Percentiles rank a stretch among this genome's conserved stretches.
Conservation (phyloP, 2,329 filamentous ascomycete genomes). For the Orbilia javanica region DNA sequence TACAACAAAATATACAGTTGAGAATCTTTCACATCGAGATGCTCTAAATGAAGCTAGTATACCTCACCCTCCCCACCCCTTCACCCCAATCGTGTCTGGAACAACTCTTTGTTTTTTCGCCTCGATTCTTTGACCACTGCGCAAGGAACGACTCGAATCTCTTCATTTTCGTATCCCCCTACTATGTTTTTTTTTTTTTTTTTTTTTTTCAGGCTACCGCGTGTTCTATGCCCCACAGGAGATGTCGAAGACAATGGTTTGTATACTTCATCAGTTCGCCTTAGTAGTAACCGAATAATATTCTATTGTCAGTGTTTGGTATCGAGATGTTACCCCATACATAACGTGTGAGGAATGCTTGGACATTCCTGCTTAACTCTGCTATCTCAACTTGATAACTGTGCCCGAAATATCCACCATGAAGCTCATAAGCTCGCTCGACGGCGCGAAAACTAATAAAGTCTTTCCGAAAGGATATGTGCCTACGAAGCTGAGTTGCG, state of each 20-base stretch:
- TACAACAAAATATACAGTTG: neutral
- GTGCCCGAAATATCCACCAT: neutral
- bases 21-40: neutral
- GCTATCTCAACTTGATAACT: neutral
- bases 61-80: slow-evolving; percentile 23
- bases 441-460: neutral
- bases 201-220: slow-evolving; percentile 7
- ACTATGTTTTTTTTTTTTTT: slow-evolving; percentile 27
- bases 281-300: slow-evolving; percentile 44
- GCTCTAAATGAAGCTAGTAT: slow-evolving; percentile 30
- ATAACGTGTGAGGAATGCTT: neutral
- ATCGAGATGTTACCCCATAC: neutral
- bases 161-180: slow-evolving; percentile 6
- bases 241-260: slow-evolving; percentile 34
- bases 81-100: slow-evolving; percentile 7
- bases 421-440: neutral
- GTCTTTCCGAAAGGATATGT: neutral
- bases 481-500: neutral
- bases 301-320: slow-evolving; percentile 20
- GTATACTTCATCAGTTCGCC: slow-evolving; percentile 45
- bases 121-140: slow-evolving; percentile 57
- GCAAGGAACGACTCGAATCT: slow-evolving; percentile 47
- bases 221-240: slow-evolving; percentile 10
- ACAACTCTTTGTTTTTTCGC: slow-evolving; percentile 21
- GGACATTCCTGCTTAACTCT: neutral